phyloP scores from a whole-genome alignment of 257 asterid genomes.

The Solanum lycopersicoides region DNA sequence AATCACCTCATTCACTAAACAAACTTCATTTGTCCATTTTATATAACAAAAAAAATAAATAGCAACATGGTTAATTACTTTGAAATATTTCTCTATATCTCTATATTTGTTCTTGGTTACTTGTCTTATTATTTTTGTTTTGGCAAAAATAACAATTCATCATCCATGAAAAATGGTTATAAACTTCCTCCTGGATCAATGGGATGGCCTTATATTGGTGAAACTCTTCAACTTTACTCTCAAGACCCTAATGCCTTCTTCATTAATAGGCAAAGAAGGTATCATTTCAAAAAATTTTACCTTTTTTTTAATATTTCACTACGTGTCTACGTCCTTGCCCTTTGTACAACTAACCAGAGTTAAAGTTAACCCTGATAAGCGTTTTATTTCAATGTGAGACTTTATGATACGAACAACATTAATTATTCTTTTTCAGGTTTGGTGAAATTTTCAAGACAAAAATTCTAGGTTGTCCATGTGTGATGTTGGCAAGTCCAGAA shows the following conservation, averaged over 20 bases:
- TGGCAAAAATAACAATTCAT: conserved; percentile 5
- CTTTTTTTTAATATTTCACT: background rate
- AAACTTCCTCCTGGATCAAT: conserved; percentile 84
- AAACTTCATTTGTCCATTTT: background rate
- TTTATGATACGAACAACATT: background rate
- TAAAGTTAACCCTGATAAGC: background rate
- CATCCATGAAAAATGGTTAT: background rate
- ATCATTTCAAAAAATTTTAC: too few relatives aligned
- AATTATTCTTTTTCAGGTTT: conserved; percentile 26
- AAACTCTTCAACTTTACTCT: conserved; percentile 74
- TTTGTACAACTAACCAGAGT: background rate
- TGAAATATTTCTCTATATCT: conserved; percentile 7
- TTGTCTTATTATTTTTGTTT: conserved; percentile 3
- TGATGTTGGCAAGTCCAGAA: conserved; percentile 84
- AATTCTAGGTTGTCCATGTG: conserved; percentile 71
- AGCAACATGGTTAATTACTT: conserved; percentile 7
- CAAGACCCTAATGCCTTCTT: conserved; percentile 64
- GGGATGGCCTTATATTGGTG: conserved; percentile 88
- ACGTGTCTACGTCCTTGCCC: background rate
- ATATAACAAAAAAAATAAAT: background rate
- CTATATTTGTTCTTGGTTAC: conserved; percentile 10
- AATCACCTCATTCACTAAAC: background rate
- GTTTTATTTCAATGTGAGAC: background rate
- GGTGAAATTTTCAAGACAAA: conserved; percentile 85
- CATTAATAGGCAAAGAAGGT: conserved; percentile 51